Conservation (phyloP, 768 basidiomycete genomes). For the Sporobolomyces pararoseus region DNA sequence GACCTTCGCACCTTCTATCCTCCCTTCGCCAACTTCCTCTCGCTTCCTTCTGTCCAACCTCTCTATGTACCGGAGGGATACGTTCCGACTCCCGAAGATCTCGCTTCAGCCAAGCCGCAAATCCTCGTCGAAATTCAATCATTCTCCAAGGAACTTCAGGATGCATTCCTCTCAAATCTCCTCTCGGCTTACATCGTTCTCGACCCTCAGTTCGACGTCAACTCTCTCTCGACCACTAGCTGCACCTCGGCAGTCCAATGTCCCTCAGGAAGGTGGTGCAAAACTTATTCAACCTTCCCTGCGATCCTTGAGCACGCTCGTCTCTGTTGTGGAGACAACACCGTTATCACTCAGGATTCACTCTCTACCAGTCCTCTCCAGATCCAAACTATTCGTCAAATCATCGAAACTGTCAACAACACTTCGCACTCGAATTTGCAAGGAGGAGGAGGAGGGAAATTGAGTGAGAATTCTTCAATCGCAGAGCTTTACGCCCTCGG, state of each 20-base stretch:
- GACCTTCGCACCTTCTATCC: slow-evolving; percentile 16
- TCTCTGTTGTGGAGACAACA: background rate
- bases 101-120: background rate
- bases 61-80: slow-evolving; percentile 17
- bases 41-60: background rate
- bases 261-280: background rate
- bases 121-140: background rate
- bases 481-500: slow-evolving; percentile 24
- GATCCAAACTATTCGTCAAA: background rate
- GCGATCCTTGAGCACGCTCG: slow-evolving; percentile 26
- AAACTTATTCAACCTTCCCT: background rate
- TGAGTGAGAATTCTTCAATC: background rate
- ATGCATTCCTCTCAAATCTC: background rate
- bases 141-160: background rate
- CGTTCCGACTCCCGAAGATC: background rate
- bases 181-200: background rate
- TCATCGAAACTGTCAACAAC: slow-evolving; percentile 6
- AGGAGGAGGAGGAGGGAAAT: background rate
- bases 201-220: background rate
- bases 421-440: no score
- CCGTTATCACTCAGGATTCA: background rate
- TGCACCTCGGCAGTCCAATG: background rate
- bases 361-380: background rate
- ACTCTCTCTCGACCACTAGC: background rate
- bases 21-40: slow-evolving; percentile 32